Evolutionary conservation across 2,329 filamentous ascomycete genomes (phyloP).

Genomic region (Ramichloridium luteum): DNA sequence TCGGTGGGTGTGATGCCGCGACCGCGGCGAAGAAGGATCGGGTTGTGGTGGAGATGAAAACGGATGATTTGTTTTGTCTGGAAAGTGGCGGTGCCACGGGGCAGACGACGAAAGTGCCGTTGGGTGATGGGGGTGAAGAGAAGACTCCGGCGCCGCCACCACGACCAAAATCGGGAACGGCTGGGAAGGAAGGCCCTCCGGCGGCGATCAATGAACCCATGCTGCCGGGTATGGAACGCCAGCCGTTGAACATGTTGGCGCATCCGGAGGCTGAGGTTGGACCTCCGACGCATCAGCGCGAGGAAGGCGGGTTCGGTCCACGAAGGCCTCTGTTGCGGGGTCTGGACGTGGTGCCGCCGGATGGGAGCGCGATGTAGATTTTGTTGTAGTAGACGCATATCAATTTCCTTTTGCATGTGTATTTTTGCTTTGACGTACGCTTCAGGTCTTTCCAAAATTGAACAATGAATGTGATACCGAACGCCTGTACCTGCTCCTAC

Average conservation of each 20-base stretch:
- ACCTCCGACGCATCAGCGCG: not conserved
- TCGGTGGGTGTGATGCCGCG: constrained; percentile 52
- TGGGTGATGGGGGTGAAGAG: constrained; percentile 11
- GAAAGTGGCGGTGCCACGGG: constrained; percentile 11
- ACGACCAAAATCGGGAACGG: too few relatives aligned
- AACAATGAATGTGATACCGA: too few relatives aligned
- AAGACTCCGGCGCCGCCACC: not conserved
- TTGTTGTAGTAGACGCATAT: too few relatives aligned
- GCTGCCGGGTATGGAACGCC: not conserved
- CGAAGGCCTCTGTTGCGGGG: not conserved
- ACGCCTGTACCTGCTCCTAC: too few relatives aligned
- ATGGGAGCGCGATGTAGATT: too few relatives aligned
- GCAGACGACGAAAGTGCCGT: constrained; percentile 11
- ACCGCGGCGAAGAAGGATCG: constrained; percentile 11
- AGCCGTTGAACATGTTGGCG: not conserved
- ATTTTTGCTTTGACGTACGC: too few relatives aligned
- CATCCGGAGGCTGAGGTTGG: not conserved
- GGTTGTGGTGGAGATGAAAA: constrained; percentile 25
- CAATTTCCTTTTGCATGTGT: too few relatives aligned
- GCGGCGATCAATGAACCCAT: too few relatives aligned
- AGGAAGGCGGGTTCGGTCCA: not conserved
- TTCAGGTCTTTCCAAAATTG: too few relatives aligned
- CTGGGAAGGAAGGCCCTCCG: too few relatives aligned
- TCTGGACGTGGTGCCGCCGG: not conserved
- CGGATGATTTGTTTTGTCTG: constrained; percentile 56